Conservation (phyloP, 768 basidiomycete genomes). For the Glaciozyma martinii region DNA sequence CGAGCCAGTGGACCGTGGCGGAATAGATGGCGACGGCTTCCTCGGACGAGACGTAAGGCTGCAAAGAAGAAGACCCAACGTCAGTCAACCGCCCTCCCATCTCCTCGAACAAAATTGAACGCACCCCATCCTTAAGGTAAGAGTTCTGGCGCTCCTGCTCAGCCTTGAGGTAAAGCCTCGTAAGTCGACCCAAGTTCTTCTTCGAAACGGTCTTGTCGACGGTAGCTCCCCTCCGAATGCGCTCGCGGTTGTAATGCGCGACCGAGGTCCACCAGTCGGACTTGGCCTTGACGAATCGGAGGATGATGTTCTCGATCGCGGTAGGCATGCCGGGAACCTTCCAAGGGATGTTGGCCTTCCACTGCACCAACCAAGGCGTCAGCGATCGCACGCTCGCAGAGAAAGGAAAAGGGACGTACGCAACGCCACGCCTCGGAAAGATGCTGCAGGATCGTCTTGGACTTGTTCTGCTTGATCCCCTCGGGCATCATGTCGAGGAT, state of each 20-base stretch:
- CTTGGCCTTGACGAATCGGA: constrained; percentile 98
- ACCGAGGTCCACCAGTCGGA: constrained; percentile 99
- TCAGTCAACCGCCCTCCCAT: background rate
- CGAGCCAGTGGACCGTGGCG: constrained; percentile 97
- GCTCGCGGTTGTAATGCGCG: constrained; percentile 95
- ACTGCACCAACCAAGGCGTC: constrained; percentile 17
- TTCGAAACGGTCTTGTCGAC: constrained; percentile 98
- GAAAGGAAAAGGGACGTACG: constrained; percentile 37
- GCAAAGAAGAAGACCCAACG: background rate
- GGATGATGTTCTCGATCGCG: constrained; percentile 96
- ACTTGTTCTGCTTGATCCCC: constrained; percentile 97
- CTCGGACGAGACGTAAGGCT: constrained; percentile 92
- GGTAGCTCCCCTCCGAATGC: constrained; percentile 91
- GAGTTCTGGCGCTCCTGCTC: constrained; percentile 98
- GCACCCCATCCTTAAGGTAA: constrained; percentile 87
- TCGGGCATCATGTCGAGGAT: constrained; percentile 99
- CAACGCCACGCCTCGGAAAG: constrained; percentile 97
- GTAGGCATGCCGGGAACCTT: constrained; percentile 99
- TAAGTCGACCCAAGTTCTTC: constrained; percentile 96
- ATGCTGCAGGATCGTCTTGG: constrained; percentile 98
- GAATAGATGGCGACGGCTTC: constrained; percentile 99
- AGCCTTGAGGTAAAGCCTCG: constrained; percentile 93
- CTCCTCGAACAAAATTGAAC: background rate
- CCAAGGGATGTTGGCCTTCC: constrained; percentile 74
- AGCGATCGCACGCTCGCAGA: background rate